Percentiles rank a stretch among this genome's conserved stretches.
Conservation (phyloP, 192 early-diverging fungal genomes). For the Diversispora eburnea region DNA sequence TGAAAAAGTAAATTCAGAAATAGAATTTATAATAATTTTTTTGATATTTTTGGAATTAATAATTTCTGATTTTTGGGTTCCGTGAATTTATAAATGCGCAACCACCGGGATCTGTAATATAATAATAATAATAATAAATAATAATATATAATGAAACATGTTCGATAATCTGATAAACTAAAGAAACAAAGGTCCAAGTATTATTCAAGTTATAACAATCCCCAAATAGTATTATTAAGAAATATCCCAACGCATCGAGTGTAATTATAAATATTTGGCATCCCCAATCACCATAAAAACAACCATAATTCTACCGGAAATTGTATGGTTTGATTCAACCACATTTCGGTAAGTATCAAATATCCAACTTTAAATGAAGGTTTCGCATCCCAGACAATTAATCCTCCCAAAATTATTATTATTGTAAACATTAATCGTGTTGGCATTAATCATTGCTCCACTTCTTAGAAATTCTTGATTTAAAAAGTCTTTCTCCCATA, state of each 20-base stretch:
- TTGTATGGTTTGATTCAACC: not conserved
- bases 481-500: not conserved
- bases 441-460: not conserved
- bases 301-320: not conserved
- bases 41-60: not conserved
- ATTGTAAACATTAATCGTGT: no score
- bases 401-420: not conserved
- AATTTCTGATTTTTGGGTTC: not conserved
- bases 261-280: not conserved
- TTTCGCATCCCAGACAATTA: not conserved
- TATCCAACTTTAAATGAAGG: constrained; percentile 5
- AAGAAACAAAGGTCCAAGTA: not conserved
- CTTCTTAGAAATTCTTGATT: not conserved
- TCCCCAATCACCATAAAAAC: not conserved
- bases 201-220: not conserved
- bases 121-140: not conserved
- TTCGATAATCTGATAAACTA: not conserved
- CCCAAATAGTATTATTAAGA: constrained; percentile 8
- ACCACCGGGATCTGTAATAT: not conserved
- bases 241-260: not conserved
- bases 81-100: not conserved
- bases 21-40: not conserved
- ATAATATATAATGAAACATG: not conserved
- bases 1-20: not conserved
- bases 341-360: not conserved